A percentile compares a stretch with the other conserved stretches of the same genome.
Conservation (phyloP, 495 filamentous ascomycete genomes). For the Eremomyces bilateralis region DNA sequence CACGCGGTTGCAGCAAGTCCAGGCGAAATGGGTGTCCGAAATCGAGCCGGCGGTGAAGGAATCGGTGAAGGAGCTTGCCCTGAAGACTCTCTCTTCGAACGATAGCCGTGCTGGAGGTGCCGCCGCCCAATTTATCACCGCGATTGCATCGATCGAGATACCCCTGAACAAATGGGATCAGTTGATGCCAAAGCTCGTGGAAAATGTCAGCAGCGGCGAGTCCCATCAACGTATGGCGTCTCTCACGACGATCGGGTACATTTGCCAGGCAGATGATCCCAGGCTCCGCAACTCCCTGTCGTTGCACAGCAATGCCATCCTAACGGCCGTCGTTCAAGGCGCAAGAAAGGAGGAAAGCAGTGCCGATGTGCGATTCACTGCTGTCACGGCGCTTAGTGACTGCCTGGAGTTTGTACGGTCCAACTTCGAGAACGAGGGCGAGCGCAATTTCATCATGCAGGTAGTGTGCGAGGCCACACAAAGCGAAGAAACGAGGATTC, state of each 20-base stretch:
- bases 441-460: constrained; percentile 99
- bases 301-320: constrained; percentile 83
- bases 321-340: constrained; percentile 93
- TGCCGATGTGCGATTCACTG: constrained; percentile 69
- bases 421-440: constrained; percentile 97
- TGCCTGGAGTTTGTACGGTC: constrained; percentile 94
- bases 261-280: constrained; percentile 83
- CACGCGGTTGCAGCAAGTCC: constrained; percentile 63
- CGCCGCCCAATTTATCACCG: constrained; percentile 82
- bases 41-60: constrained; percentile 57
- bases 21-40: constrained; percentile 72
- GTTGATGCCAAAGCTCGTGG: constrained; percentile 67
- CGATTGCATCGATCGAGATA: constrained; percentile 85
- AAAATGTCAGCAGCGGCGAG: constrained; percentile 70
- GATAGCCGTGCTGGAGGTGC: constrained; percentile 68
- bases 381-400: constrained; percentile 83
- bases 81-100: constrained; percentile 58
- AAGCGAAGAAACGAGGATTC: constrained; percentile 67
- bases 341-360: constrained; percentile 89
- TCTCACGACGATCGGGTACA: constrained; percentile 83
- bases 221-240: constrained; percentile 85
- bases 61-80: constrained; percentile 66
- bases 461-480: constrained; percentile 98
- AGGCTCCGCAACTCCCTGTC: constrained; percentile 66
- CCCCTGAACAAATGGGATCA: constrained; percentile 91